Evolutionary conservation across 2,329 filamentous ascomycete genomes (phyloP), one percentile per base, ranked within the genome.

Genomic region (Aschersonia sp.): DNA sequence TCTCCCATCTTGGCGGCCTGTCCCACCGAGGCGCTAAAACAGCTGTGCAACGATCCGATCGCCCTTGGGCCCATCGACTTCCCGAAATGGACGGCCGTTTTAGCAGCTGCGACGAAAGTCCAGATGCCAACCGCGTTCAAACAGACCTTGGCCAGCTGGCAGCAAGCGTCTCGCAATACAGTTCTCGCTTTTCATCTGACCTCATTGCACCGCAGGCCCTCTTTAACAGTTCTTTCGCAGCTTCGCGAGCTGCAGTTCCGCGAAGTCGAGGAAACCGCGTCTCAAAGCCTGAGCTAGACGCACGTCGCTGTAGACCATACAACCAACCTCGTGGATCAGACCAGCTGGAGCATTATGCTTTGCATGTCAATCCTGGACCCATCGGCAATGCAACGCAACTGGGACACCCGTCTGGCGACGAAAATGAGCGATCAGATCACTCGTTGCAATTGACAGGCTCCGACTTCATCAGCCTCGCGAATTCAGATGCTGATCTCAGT

Each of bases 321-420:
- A 65, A 47, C 47, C 52, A 2, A 51, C 46, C 32, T 44, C 46
- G 22, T 6, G 53, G 54, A 14, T 60, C 61, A 9, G 57, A 63
- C 43, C 61, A 66, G 46, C 57, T 63, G 22, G 60, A 67, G 46
- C 55, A 57, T 33, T 55, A 56, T 39, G 54, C 52, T 6, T 46
- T 48, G 31, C 46, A 50, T 39, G 47, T 42, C 10, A 46, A 50
- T 35, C 46, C 42, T 6, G 45, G 33, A 12, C 42, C 46, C 29
- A 45, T 41, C 30, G 32, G 39, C 31, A 43, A 45, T 37, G 43
- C 32, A 5, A 10, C 51, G 49, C 45, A 48, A 10, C 14, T 48
- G 11, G 30, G 30, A 22, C 44, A 42, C 12, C 9, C 48, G 29
- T 39, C 37, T n/a, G 32, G 9, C 30, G 22, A 40, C 22, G 30